Evolutionary conservation across 2,329 filamentous ascomycete genomes (phyloP), one percentile per base, ranked within the genome.

Genomic region (Epichloe hybrida): DNA sequence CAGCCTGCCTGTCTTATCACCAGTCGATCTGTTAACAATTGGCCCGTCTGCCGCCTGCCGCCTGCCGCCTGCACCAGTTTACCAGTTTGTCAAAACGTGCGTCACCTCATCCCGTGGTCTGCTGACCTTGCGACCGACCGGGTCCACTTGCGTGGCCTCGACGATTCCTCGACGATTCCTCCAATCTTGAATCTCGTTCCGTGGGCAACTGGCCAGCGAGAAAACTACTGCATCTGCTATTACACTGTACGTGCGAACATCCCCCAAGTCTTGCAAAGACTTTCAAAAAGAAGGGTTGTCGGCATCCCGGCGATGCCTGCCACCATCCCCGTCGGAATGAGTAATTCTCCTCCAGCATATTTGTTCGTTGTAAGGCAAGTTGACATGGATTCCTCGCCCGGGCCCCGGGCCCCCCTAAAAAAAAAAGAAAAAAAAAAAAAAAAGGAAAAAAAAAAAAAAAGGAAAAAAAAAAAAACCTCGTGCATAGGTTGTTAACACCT

Each of bases 331-430:
- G 23, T 51, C 50, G 50, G 41, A 23, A 57, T 55, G 54, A 38
- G 44, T 36, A 44, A 45, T 17, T 51, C 47, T 6, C 66, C 67
- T 48, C 69, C 69, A 37, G 67, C 68, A 31, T 68, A 68, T 55
- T 61, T 72, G 48, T 72, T 72, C 53, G 68, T 72, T 55, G 67
- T 71, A 35, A 69, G 73, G 69, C 67, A 53, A 34, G 64, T 54
- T 5, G 20, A 27, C 27, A 27, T 13, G 12, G 6, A 6, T 21
- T 6, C n/a, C 27, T 11, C n/a, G 13, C n/a, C 20, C 23, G 23
- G 13, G 21, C 20, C n/a, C 20, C 23, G 23, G 13, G 21, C 20
- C 7, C 20, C 39, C 20, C 39, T 20, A 13, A 23, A n/a, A 23
- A 23, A 21, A 13, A 3, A 3, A 21, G 3, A 20, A 23, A 21